Percentiles rank a stretch among this genome's conserved stretches.
Conservation (phyloP, 495 filamentous ascomycete genomes). For the Cercophora scortea region DNA sequence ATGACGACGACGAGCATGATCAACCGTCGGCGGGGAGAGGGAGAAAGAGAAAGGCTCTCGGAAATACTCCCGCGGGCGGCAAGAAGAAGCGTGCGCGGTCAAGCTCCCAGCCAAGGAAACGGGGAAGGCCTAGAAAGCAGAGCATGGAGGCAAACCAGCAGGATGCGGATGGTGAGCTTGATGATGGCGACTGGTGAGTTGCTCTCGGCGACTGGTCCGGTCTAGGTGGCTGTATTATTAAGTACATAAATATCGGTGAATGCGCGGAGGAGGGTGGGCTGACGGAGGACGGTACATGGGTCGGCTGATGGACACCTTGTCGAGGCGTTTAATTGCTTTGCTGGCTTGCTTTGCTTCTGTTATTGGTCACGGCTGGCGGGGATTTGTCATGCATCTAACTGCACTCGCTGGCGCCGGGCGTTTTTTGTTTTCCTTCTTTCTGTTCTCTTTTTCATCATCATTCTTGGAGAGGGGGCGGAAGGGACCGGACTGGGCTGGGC, state of each 20-base stretch:
- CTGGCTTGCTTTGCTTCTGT: no score
- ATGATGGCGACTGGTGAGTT: constrained; percentile 17
- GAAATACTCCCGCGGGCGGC: constrained; percentile 27
- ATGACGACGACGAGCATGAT: constrained; percentile 33
- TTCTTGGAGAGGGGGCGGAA: no score
- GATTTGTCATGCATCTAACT: no score
- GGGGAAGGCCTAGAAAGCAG: constrained; percentile 32
- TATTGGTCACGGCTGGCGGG: no score
- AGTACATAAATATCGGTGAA: no score
- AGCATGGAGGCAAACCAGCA: constrained; percentile 7
- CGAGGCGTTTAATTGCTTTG: no score
- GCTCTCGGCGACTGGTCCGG: background rate
- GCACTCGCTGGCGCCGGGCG: no score
- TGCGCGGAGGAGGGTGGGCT: background rate
- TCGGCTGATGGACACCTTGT: no score
- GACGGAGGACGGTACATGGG: background rate
- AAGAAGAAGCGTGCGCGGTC: constrained; percentile 41
- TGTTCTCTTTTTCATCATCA: no score
- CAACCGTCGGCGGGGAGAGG: constrained; percentile 35
- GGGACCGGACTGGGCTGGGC: no score
- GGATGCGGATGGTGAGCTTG: constrained; percentile 21
- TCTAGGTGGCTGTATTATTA: background rate
- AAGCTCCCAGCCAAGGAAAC: constrained; percentile 30
- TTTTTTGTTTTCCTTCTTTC: no score
- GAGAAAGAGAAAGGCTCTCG: constrained; percentile 42